Base-by-base conservation (phyloP, 768 basidiomycete species). In the Trametes gibbosa region DNA sequence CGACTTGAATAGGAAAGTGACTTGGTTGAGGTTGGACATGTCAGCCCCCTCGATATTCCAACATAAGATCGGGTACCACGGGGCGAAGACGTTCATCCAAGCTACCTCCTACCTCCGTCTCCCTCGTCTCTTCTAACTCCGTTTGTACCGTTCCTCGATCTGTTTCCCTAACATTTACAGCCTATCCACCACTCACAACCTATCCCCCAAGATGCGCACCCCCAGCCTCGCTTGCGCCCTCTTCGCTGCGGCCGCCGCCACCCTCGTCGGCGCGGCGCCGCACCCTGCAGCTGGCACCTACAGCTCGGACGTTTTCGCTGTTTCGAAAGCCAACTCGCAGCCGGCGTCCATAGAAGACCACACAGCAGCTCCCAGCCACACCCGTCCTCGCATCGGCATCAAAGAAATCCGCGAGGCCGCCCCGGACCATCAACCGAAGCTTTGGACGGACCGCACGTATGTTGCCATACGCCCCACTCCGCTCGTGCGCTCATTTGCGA, bases 171-270 rank as follows among this genome's bases (percentile, higher is more conserved):
- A 25, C 25, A 24, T 32, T 32, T 34, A 56, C 62, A 57, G 40
- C 47, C 61, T 56, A 58, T 13, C 14, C 55, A 21, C 55, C 12
- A 51, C 61, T 34, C 52, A 43, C 55, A 46, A 23, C 43, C 43
- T 49, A 58, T 40, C 27, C 27, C 8, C 27, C 52, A 60, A 43
- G 27, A 71, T 71, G 70, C 70, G 68, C 40, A 65, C 68, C 46
- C 64, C 65, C 47, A 58, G 62, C 48, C 47, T 71, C 63, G 63
- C 66, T 45, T 56, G 66, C 51, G 65, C 66, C 23, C 29, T 70
- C 35, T 55, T 71, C 45, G 63, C 61, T 45, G 62, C 58, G 21
- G 66, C 67, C 19, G 62, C 56, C 13, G 63, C 69, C 56, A 69
- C 61, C 60, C 63, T 69, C 6, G 50, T 51, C 6, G 47, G 42